Evolutionary conservation across 495 filamentous ascomycete species (phyloP), one percentile per base, ranked within the genome.

Genomic region (Neurospora terricola): DNA sequence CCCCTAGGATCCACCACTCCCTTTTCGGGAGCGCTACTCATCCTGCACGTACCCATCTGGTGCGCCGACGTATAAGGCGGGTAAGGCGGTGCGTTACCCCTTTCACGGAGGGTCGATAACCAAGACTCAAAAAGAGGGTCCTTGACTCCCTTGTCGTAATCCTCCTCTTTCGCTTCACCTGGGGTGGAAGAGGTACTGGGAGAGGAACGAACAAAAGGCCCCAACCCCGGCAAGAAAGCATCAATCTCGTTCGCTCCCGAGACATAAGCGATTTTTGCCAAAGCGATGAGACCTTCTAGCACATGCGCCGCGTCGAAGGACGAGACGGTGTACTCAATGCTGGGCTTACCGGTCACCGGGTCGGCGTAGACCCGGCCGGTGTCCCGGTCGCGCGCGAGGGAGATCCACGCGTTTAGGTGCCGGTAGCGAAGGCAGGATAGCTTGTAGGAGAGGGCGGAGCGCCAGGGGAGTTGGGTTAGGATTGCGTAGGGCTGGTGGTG

Each of bases 21-120:
- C 10, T 83, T 83, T 11, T 81, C 79, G 72, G 85, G 78, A n/a
- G 73, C 82, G 62, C 86, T 80, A 37, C 90, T 89, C 94, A 97
- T 97, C 0, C 92, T 86, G 76, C 92, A 95, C 1, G 89, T 91
- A 2, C 95, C 94, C 94, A 97, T 97, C 84, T 97, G 95, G 79
- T 98, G 95, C 2, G 94, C 94, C 62, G 78, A 87, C 54, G 18
- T 79, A 77, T 79, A 91, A 76, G 72, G 82, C 43, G 76, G 82
- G 69, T 77, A 86, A 21, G 81, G 88, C 72, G 77, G 85, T 78
- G 82, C 86, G 81, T 85, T 86, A 72, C 83, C 90, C 2, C 75
- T 75, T 0, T 59, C 73, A 70, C 83, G 83, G 4, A 96, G 72
- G 54, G 87, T 83, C 0, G 81, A 79, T 7, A 96, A 84, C 93